Percentiles rank a stretch among this genome's conserved stretches.
Evolutionary conservation across 768 basidiomycete genomes (phyloP).

Genomic region (Xerocomus potaroensis): DNA sequence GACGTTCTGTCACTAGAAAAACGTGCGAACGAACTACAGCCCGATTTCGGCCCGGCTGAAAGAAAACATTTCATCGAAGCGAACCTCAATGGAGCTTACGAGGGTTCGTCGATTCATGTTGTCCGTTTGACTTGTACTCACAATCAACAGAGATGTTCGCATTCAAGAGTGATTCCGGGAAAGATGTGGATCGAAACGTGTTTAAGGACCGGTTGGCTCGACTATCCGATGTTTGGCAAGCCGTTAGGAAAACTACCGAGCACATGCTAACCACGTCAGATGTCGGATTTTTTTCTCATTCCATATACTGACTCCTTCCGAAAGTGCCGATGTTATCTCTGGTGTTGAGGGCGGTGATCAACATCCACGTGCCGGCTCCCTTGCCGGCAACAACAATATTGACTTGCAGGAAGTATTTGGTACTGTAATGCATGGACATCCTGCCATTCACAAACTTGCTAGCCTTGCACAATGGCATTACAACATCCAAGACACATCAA

Average conservation of each 20-base stretch:
- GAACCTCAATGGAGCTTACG: slow-evolving; percentile 51
- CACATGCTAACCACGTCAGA: slow-evolving; percentile 60
- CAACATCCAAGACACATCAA: slow-evolving; percentile 45
- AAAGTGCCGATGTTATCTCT: slow-evolving; percentile 62
- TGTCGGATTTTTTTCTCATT: background rate
- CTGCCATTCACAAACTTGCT: slow-evolving; percentile 37
- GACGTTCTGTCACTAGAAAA: slow-evolving; percentile 37
- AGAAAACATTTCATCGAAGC: slow-evolving; percentile 41
- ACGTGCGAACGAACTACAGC: slow-evolving; percentile 20
- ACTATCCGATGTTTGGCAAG: slow-evolving; percentile 55
- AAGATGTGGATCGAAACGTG: slow-evolving; percentile 34
- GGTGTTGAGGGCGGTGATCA: slow-evolving; percentile 47
- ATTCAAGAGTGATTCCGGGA: slow-evolving; percentile 24
- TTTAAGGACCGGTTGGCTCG: slow-evolving; percentile 49
- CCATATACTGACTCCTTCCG: background rate
- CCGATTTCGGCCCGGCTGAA: slow-evolving; percentile 43
- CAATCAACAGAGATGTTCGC: slow-evolving; percentile 38
- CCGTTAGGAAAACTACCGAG: slow-evolving; percentile 43
- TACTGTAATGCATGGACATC: slow-evolving; percentile 45
- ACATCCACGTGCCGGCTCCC: slow-evolving; percentile 33
- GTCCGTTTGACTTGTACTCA: slow-evolving; percentile 10
- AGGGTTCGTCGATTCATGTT: slow-evolving; percentile 39
- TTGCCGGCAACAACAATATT: slow-evolving; percentile 49
- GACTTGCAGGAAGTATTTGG: slow-evolving; percentile 51
- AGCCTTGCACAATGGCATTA: slow-evolving; percentile 50